A percentile compares a stretch with the other conserved stretches of the same genome.
phyloP scores from a whole-genome alignment of 768 basidiomycete species.

The Termitomyces sp. region DNA sequence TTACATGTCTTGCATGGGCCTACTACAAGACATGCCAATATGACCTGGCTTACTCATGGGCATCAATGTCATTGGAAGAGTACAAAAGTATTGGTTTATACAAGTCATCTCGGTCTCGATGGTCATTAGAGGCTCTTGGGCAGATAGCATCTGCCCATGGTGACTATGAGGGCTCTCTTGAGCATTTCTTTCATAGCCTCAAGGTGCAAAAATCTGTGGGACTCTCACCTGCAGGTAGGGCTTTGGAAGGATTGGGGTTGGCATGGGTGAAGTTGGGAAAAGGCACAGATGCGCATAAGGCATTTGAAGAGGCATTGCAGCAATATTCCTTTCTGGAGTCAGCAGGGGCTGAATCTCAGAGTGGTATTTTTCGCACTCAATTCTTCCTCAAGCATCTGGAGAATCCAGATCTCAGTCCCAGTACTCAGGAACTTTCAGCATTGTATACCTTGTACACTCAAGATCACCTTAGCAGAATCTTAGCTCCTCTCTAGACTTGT shows the following conservation, averaged over 20 bases:
- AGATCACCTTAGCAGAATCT: neutral
- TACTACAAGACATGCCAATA: neutral
- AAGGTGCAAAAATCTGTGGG: neutral
- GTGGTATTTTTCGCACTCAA: neutral
- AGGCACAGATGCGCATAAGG: neutral
- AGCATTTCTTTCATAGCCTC: neutral
- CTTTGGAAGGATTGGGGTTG: slow-evolving; percentile 5
- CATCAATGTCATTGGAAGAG: slow-evolving; percentile 1
- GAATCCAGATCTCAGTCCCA: neutral
- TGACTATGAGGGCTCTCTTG: neutral
- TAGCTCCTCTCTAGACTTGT: neutral
- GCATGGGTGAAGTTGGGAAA: slow-evolving; percentile 5
- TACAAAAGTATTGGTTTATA: neutral
- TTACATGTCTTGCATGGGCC: neutral
- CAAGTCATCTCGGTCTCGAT: neutral
- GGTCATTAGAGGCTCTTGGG: neutral
- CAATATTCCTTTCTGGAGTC: neutral
- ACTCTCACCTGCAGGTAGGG: neutral
- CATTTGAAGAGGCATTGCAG: slow-evolving; percentile 4
- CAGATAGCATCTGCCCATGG: neutral
- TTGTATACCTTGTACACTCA: neutral
- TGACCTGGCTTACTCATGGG: neutral
- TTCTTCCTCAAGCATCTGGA: neutral
- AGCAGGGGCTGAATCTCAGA: neutral
- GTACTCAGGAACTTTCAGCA: neutral